Evolutionary conservation across 371 early-diverging fungal species (phyloP).

Genomic region (Mucor piriformis): DNA sequence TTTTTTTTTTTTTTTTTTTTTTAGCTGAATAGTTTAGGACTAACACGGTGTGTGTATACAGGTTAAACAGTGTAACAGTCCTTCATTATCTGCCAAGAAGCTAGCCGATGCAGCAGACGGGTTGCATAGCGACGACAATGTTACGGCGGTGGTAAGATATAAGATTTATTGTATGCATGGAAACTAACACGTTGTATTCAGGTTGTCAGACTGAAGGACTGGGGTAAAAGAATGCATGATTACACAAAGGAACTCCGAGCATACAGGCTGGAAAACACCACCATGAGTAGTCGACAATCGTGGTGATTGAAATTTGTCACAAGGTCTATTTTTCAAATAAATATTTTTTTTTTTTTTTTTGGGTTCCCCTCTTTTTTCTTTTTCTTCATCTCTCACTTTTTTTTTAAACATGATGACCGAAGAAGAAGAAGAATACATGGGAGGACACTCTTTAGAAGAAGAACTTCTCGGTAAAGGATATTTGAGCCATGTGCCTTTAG

Average conservation of each 20-base stretch:
- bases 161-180: too few relatives aligned
- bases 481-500: constrained; percentile 36
- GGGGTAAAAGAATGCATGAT: constrained; percentile 75
- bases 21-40: too few relatives aligned
- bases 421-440: constrained; percentile 46
- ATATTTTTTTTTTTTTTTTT: constrained; percentile 11
- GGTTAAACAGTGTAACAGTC: constrained; percentile 61
- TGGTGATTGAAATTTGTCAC: constrained; percentile 34
- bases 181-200: too few relatives aligned
- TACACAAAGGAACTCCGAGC: constrained; percentile 67
- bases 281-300: constrained; percentile 52
- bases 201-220: constrained; percentile 79
- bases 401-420: constrained; percentile 28
- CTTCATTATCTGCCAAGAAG: constrained; percentile 60
- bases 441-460: constrained; percentile 48
- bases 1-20: background rate
- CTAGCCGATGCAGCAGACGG: constrained; percentile 73
- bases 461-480: constrained; percentile 54
- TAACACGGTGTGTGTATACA: constrained; percentile 18
- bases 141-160: constrained; percentile 69
- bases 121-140: constrained; percentile 78
- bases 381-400: constrained; percentile 3
- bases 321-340: constrained; percentile 4
- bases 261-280: constrained; percentile 60
- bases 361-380: background rate